Conservation (phyloP, 306 rosid species). For the Luffa aegyptiaca region DNA sequence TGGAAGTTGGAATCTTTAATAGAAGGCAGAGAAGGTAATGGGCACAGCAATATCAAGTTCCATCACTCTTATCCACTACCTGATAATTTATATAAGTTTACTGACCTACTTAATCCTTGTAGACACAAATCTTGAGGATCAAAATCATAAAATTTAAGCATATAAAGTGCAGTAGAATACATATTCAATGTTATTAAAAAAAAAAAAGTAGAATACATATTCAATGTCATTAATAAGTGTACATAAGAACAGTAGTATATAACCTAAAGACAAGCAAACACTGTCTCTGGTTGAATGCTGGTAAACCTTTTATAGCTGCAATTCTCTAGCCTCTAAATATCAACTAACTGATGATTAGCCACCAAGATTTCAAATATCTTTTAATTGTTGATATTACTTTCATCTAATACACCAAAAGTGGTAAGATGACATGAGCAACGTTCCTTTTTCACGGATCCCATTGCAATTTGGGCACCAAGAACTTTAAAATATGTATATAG, state of each 20-base stretch:
- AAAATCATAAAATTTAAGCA: background rate
- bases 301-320: background rate
- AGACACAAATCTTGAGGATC: background rate
- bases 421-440: background rate
- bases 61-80: background rate
- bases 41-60: background rate
- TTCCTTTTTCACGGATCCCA: background rate
- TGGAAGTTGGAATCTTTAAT: background rate
- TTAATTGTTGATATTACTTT: background rate
- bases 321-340: background rate
- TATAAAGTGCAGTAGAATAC: background rate
- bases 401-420: background rate
- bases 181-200: background rate
- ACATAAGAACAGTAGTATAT: background rate
- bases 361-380: background rate
- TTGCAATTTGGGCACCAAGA: background rate
- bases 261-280: background rate
- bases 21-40: background rate
- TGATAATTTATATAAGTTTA: background rate
- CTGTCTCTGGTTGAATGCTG: background rate
- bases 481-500: background rate
- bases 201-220: background rate
- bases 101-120: background rate
- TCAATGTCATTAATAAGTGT: background rate
- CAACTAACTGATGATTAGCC: background rate